Conservation (phyloP, 352 stramenopile species). For the Pythium oligandrum region DNA sequence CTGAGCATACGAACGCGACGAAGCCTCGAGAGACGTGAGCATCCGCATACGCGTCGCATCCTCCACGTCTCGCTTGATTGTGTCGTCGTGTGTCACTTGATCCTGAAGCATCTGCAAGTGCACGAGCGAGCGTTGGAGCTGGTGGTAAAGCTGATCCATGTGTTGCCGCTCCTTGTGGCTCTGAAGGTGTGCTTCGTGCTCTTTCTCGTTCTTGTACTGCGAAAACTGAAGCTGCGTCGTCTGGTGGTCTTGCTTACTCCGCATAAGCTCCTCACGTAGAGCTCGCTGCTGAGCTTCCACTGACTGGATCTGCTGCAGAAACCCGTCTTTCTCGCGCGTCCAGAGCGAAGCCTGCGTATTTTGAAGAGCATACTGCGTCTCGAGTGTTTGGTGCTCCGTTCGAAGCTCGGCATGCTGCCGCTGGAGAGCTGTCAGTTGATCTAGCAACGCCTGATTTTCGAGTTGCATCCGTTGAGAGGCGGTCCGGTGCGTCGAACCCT, state of each 20-base stretch:
- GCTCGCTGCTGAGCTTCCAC: constrained; percentile 27
- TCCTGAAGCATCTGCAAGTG: constrained; percentile 44
- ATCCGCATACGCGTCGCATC: constrained; percentile 50
- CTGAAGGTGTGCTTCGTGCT: constrained; percentile 33
- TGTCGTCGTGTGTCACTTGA: constrained; percentile 34
- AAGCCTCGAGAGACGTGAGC: constrained; percentile 54
- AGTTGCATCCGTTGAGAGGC: too few species aligned
- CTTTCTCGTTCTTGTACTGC: constrained; percentile 26
- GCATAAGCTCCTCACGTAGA: constrained; percentile 15
- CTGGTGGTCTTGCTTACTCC: constrained; percentile 28
- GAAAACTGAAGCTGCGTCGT: constrained; percentile 22
- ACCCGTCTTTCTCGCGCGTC: constrained; percentile 21
- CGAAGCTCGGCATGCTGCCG: constrained; percentile 8
- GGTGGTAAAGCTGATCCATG: constrained; percentile 40
- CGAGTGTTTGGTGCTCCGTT: constrained; percentile 14
- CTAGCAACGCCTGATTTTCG: constrained; percentile 14
- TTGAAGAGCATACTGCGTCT: constrained; percentile 21
- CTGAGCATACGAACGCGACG: constrained; percentile 44
- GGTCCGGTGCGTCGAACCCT: too few species aligned
- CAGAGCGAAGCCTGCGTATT: constrained; percentile 22
- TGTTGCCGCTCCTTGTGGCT: constrained; percentile 36
- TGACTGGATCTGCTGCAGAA: constrained; percentile 21
- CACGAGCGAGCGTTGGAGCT: constrained; percentile 50
- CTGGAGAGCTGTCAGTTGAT: constrained; percentile 15
- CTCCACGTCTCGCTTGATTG: constrained; percentile 34